Evolutionary conservation across 148 eudicot genomes (phyloP).

Genomic region (Dianthus caryophyllus): DNA sequence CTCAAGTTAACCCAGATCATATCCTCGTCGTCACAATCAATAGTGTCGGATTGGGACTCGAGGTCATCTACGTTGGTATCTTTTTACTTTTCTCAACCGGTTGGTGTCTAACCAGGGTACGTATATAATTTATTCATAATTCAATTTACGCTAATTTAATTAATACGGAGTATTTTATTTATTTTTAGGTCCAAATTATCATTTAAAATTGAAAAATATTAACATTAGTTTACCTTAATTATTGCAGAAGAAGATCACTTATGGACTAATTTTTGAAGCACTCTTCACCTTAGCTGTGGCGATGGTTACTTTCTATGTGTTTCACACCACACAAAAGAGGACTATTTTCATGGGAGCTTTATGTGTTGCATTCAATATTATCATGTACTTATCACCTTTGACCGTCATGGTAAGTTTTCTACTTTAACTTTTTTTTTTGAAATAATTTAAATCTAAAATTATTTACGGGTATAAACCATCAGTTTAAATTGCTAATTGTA

Average conservation of each 20-base stretch:
- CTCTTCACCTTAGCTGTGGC: constrained; percentile 31
- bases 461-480: not conserved
- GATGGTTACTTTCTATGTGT: constrained; percentile 22
- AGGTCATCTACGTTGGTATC: constrained; percentile 42
- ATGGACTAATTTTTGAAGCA: constrained; percentile 25
- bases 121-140: not conserved
- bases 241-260: constrained; percentile 44
- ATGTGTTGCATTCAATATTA: constrained; percentile 49
- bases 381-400: constrained; percentile 69
- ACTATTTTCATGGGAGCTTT: constrained; percentile 52
- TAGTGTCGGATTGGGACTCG: constrained; percentile 44
- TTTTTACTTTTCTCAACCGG: constrained; percentile 43
- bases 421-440: not conserved
- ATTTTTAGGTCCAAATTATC: no score
- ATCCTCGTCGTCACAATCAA: constrained; percentile 66
- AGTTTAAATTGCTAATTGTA: no score
- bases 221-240: not conserved
- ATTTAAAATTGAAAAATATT: not conserved
- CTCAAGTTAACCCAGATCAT: constrained; percentile 61
- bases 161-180: no score
- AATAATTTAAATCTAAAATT: not conserved
- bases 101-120: constrained; percentile 37
- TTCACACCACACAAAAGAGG: constrained; percentile 41
- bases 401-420: constrained; percentile 52
- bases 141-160: not conserved